Evolutionary conservation across 2,329 filamentous ascomycete species (phyloP).

Genomic region (Curvularia eragrostidis): DNA sequence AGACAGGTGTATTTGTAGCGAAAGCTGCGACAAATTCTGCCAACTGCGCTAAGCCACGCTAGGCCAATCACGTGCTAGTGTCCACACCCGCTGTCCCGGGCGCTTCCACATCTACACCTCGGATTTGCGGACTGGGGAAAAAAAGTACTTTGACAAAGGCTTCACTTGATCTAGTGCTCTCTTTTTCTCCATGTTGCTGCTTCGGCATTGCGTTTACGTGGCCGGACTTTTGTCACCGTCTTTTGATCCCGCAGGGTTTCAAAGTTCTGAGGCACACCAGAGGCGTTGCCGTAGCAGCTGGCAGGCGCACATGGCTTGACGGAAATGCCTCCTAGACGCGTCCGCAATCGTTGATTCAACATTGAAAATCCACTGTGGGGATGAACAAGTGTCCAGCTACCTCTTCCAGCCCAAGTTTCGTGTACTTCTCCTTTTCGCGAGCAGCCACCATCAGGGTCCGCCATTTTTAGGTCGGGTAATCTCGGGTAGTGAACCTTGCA

Average conservation of each 20-base stretch:
- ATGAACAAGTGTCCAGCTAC: constrained; percentile 34
- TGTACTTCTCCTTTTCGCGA: constrained; percentile 18
- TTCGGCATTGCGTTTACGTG: not conserved
- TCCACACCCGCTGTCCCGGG: constrained; percentile 27
- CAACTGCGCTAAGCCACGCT: constrained; percentile 36
- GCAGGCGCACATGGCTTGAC: constrained; percentile 19
- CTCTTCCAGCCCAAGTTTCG: constrained; percentile 23
- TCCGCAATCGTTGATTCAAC: constrained; percentile 16
- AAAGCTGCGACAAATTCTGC: constrained; percentile 30
- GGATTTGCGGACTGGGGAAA: constrained; percentile 24
- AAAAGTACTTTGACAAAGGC: constrained; percentile 3
- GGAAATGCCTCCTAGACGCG: constrained; percentile 22
- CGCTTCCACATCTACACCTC: constrained; percentile 32
- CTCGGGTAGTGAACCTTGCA: constrained; percentile 20
- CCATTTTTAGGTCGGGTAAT: constrained; percentile 31
- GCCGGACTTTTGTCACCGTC: not conserved
- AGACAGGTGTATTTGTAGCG: constrained; percentile 35
- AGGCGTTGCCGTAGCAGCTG: constrained; percentile 34
- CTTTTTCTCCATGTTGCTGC: not conserved
- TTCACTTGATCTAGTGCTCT: not conserved
- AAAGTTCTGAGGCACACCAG: constrained; percentile 8
- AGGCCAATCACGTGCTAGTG: constrained; percentile 24
- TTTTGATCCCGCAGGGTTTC: not conserved
- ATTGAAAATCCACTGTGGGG: constrained; percentile 27
- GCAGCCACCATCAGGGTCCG: constrained; percentile 18